phyloP scores from a whole-genome alignment of 805 yeast species.

The Candida nanaspora region DNA sequence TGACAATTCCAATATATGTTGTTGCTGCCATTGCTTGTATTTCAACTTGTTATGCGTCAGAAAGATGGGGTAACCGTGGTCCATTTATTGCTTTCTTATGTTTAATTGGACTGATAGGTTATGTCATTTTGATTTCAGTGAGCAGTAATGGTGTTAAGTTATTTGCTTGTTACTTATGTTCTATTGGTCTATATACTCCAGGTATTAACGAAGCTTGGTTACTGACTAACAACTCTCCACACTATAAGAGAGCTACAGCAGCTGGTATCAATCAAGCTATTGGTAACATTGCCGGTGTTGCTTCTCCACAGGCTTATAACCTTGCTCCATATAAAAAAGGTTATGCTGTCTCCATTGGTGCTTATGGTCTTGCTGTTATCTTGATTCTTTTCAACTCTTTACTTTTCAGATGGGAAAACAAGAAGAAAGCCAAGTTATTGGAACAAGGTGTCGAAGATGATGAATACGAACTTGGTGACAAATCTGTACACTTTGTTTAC shows the following conservation, averaged over 20 bases:
- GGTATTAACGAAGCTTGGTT: slow-evolving; percentile 6
- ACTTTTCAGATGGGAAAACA: background rate
- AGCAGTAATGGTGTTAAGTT: slow-evolving; percentile 11
- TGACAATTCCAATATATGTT: slow-evolving; percentile 13
- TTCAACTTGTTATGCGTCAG: slow-evolving; percentile 6
- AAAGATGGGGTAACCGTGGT: slow-evolving; percentile 8
- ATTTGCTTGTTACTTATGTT: slow-evolving; percentile 10
- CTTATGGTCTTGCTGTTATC: background rate
- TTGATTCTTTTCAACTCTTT: background rate
- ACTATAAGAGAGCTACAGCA: slow-evolving; percentile 34
- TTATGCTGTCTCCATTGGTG: background rate
- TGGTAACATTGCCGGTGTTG: slow-evolving; percentile 50
- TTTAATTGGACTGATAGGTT: slow-evolving; percentile 9
- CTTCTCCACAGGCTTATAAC: background rate
- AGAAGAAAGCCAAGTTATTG: background rate
- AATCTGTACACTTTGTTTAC: slow-evolving; percentile 1
- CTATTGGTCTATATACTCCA: background rate
- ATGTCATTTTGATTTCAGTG: slow-evolving; percentile 8
- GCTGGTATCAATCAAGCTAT: slow-evolving; percentile 56
- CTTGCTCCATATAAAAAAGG: background rate
- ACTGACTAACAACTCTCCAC: slow-evolving; percentile 8
- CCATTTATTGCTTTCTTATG: slow-evolving; percentile 9
- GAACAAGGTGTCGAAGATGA: background rate
- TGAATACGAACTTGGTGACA: background rate
- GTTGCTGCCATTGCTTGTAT: slow-evolving; percentile 10